Evolutionary conservation across 352 stramenopile genomes (phyloP), one percentile per base, ranked within the genome.

Genomic region (Pythium diclinum): DNA sequence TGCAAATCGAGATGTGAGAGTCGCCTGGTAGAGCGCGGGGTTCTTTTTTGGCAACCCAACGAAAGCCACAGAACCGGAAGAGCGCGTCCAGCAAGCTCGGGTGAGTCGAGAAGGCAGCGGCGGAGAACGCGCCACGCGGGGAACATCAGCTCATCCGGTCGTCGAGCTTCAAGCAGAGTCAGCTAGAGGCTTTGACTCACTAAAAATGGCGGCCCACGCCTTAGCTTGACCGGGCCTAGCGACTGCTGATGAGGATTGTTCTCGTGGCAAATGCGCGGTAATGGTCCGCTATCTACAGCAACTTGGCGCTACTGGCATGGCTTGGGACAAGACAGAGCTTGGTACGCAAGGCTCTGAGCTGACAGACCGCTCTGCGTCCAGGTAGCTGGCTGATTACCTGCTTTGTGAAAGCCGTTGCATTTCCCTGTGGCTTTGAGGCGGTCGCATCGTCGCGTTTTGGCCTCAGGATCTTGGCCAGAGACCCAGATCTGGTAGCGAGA

Each of bases 1-100:
- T 23, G 44, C 44, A 51, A 51, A 51, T 51, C 44, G 44, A 28
- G 44, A 51, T 51, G 44, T 51, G 44, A 30, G 44, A 21, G n/a
- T n/a, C n/a, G n/a, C n/a, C n/a, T n/a, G n/a, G n/a, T n/a, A n/a
- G n/a, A 16, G 17, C n/a, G 44, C 19, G 44, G 42, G 44, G 21
- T 51, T 51, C 44, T 51, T 51, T 51, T 51, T 30, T 30, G 44
- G 44, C 44, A 17, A 11, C 9, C 6, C 44, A 51, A 25, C 44
- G 8, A 28, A 14, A 25, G 14, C 5, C 44, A n/a, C 19, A 51
- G 44, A 51, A 30, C 17, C 44, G 44, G 44, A 51, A 51, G 44
- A 51, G 6, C 21, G 4, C 17, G 38, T 46, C 5, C 38, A 46
- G n/a, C 8, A 40, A 9, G 33, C 7, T 40, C 33, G 6, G 17